phyloP scores from a whole-genome alignment of 768 basidiomycete genomes.

The Boletus huronensis region DNA sequence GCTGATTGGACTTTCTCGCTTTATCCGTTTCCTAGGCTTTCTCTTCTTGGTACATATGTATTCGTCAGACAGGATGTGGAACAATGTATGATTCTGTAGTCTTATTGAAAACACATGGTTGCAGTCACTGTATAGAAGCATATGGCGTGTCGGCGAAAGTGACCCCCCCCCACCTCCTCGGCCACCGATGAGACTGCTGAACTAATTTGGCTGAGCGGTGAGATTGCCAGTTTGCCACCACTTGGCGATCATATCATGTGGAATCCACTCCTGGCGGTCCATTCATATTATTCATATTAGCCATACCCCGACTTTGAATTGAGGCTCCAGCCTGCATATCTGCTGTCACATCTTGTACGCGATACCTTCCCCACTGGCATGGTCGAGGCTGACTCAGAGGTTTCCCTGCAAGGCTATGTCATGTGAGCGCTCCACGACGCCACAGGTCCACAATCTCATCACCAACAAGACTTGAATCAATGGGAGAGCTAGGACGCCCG shows the following conservation, averaged over 20 bases:
- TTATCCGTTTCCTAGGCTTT: neutral
- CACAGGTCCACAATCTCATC: conserved; percentile 19
- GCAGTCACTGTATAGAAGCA: neutral
- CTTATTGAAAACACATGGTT: neutral
- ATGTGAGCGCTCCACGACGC: conserved; percentile 17
- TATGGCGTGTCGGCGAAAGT: neutral
- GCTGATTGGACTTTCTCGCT: conserved; percentile 10
- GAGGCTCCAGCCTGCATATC: neutral
- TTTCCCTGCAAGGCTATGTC: neutral
- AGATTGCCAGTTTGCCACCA: neutral
- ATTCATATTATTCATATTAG: neutral
- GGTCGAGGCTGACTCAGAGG: conserved; percentile 5
- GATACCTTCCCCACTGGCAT: neutral
- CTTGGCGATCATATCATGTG: conserved; percentile 1
- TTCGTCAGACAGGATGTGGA: conserved; percentile 19
- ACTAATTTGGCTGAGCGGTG: neutral
- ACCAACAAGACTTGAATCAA: neutral
- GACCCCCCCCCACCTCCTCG: neutral
- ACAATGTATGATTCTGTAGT: conserved; percentile 20
- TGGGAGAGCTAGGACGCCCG: neutral
- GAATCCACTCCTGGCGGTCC: neutral
- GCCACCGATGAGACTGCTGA: neutral
- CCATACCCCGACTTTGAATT: neutral
- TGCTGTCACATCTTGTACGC: conserved; percentile 4
- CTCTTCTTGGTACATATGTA: conserved; percentile 27